Conservation (phyloP, 179 eudicot genomes). For the Pouteria campechiana region DNA sequence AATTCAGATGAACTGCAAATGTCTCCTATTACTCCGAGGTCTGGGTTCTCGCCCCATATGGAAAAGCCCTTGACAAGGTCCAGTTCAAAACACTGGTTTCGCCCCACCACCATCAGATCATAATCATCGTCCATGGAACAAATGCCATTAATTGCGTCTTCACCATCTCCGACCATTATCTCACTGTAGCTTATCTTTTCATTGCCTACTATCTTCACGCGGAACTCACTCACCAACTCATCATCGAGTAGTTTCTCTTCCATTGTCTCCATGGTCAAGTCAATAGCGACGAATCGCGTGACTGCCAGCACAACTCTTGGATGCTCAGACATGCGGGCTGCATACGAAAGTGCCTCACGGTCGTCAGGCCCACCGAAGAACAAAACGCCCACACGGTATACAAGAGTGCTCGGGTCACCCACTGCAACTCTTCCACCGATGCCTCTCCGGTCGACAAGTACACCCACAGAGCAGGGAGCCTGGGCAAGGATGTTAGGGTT, state of each 20-base stretch:
- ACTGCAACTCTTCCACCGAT: conserved; percentile 28
- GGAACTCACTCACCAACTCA: conserved; percentile 29
- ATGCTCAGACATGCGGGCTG: conserved; percentile 34
- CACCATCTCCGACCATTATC: conserved; percentile 26
- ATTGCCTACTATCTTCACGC: conserved; percentile 7
- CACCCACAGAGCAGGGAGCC: conserved; percentile 52
- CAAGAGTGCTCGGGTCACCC: conserved; percentile 16
- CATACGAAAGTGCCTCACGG: conserved; percentile 46
- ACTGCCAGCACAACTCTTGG: conserved; percentile 19
- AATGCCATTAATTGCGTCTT: conserved; percentile 34
- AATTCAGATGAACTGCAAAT: conserved; percentile 34
- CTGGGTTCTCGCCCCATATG: conserved; percentile 49
- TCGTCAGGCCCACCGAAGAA: conserved; percentile 64
- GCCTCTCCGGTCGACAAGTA: conserved; percentile 50
- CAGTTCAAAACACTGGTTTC: conserved; percentile 26
- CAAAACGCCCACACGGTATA: conserved; percentile 30
- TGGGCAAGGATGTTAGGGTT: conserved; percentile 35
- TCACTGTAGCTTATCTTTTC: conserved; percentile 16
- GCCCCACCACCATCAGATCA: conserved; percentile 29
- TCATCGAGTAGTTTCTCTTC: conserved; percentile 35
- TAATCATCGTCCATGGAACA: conserved; percentile 26
- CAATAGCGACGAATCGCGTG: conserved; percentile 27
- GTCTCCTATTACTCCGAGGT: conserved; percentile 44
- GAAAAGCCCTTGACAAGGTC: conserved; percentile 26
- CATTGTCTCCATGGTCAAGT: conserved; percentile 3